These are phyloP conservation scores for Talaromyces thailandensis DNA, from an alignment of 495 filamentous ascomycete species.

Conservation along the genomic window DNA sequence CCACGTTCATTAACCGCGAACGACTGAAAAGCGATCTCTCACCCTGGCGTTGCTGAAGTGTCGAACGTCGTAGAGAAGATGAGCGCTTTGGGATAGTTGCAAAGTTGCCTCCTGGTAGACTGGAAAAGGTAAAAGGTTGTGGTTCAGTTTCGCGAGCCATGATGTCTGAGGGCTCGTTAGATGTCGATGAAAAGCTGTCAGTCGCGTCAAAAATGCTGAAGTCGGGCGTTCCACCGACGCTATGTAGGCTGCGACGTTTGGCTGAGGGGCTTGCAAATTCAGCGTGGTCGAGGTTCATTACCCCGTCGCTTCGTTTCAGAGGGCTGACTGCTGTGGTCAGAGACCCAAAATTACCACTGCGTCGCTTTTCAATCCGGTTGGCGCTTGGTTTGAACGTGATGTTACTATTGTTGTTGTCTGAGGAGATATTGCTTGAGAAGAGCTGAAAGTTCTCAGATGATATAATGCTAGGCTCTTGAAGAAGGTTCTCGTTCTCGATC, in stretches of 20 bases:
- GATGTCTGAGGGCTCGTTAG: constrained; percentile 3
- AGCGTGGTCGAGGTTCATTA: constrained; percentile 74
- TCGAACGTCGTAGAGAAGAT: constrained; percentile 75
- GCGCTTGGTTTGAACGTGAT: constrained; percentile 4
- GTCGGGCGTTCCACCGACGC: constrained; percentile 46
- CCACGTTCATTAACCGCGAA: constrained; percentile 19
- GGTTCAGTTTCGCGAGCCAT: constrained; percentile 16
- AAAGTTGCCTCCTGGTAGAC: constrained; percentile 26
- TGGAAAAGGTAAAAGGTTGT: constrained; percentile 17
- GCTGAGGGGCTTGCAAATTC: constrained; percentile 73
- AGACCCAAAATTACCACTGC: constrained; percentile 35
- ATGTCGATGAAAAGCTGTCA: constrained; percentile 11
- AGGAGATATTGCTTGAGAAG: constrained; percentile 15
- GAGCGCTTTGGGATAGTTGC: constrained; percentile 43
- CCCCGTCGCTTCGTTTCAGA: constrained; percentile 83
- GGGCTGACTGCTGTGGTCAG: constrained; percentile 65
- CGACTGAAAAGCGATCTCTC: constrained; percentile 51
- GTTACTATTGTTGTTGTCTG: neutral
- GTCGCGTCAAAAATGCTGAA: constrained; percentile 61
- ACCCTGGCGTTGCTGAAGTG: constrained; percentile 69
- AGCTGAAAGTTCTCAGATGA: neutral
- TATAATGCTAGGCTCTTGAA: constrained; percentile 27
- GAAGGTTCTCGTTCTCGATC: constrained; percentile 52
- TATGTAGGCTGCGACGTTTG: constrained; percentile 79
- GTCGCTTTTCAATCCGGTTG: constrained; percentile 34